Base-by-base conservation (phyloP, 768 basidiomycete species). In the Amanita rimosa region DNA sequence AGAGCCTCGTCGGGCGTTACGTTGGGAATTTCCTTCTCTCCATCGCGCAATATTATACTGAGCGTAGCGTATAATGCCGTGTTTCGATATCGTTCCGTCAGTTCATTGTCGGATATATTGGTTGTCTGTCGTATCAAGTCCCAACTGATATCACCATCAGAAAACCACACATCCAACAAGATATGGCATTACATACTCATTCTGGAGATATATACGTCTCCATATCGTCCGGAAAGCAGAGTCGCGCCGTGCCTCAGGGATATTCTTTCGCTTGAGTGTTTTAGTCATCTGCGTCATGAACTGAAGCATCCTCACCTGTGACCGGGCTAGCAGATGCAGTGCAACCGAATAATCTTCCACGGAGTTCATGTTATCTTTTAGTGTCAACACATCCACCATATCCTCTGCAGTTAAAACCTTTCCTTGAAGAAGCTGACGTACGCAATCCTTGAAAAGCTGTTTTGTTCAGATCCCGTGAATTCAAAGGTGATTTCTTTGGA, bases 131-230 rank as follows among this genome's bases (percentile, higher is more conserved):
- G 75, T 39, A 97, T 82, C 7, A 65, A 61, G 44, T 79, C 66
- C 92, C 93, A 97, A 60, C 91, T 94, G 40, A 39, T 34, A 22
- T 22, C 40, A 6, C 13, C 22, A 43, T 50, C 21, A 52, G 33
- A 39, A 19, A 13, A 35, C 27, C 11, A 19, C 0, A 1, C 16
- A 5, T 9, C 33, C 44, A 19, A 9, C 11, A 43, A 14, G 27
- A 27, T 5, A 22, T 16, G 34, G 13, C 22, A 49, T 16, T 9
- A 44, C 31, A 71, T 63, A 95, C 93, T 96, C 79, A 61, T 97
- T 92, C 44, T 89, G 83, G 45, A 85, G 73, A 60, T 87, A 95
- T 40, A 95, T 76, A 26, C 94, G 73, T 31, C 94, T 76, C 94
- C 94, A 97, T 13, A 89, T 73, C 27, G 78, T 80, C 40, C 81